phyloP scores from a whole-genome alignment of 1,284 basidiomycete genomes.

The Thecaphora thlaspeos region DNA sequence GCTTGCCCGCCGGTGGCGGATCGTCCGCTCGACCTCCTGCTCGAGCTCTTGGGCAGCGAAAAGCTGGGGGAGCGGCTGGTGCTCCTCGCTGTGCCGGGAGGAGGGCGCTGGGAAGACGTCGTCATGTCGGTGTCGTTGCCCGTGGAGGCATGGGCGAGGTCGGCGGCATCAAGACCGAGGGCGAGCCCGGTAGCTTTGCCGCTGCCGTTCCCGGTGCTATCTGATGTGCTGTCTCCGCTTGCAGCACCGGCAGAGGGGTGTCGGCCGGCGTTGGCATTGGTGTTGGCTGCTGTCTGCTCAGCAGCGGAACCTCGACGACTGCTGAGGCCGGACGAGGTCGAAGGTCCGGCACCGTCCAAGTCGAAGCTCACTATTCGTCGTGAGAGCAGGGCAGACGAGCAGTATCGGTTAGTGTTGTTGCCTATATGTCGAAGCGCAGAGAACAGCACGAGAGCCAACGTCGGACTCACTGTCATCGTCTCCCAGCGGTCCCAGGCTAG shows the following conservation, averaged over 20 bases:
- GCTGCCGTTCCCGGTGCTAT: too few relatives aligned
- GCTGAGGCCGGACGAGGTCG: not conserved
- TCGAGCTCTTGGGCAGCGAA: conserved; percentile 41
- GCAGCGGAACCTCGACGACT: conserved; percentile 31
- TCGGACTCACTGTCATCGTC: conserved; percentile 47
- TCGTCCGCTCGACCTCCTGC: conserved; percentile 40
- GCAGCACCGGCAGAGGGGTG: not conserved
- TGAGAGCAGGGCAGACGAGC: not conserved
- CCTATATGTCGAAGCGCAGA: too few relatives aligned
- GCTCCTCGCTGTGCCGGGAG: conserved; percentile 12
- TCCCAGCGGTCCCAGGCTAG: conserved; percentile 38
- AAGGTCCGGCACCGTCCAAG: conserved; percentile 32
- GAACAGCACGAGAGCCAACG: too few relatives aligned
- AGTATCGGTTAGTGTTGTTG: too few relatives aligned
- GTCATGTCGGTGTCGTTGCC: not conserved
- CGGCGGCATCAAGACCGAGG: conserved; percentile 38
- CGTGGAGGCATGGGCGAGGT: conserved; percentile 15
- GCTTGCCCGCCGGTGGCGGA: conserved; percentile 22
- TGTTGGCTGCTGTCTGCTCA: conserved; percentile 46
- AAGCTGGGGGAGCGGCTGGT: conserved; percentile 38
- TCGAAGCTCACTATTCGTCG: conserved; percentile 33
- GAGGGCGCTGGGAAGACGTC: conserved; percentile 1
- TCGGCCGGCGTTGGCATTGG: conserved; percentile 42
- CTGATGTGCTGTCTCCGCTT: too few relatives aligned
- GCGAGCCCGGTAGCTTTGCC: conserved; percentile 21